A percentile compares a stretch with the other conserved stretches of the same genome.
Evolutionary conservation across 2,329 filamentous ascomycete genomes (phyloP).

Genomic region (Claviceps capensis): DNA sequence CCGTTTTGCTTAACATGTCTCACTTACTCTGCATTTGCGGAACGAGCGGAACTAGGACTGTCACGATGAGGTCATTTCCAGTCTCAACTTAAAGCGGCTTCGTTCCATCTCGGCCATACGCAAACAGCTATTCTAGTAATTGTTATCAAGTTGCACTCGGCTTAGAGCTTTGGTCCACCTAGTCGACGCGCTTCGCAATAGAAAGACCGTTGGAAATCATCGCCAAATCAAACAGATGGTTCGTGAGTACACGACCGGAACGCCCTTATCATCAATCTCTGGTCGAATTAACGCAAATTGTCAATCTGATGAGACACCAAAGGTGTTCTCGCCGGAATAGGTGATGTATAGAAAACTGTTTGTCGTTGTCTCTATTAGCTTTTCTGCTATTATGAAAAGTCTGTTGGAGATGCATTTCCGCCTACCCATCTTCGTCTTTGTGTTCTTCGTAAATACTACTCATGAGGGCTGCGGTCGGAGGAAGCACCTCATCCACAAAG

Average conservation of each 20-base stretch:
- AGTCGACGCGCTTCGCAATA: conserved; percentile 8
- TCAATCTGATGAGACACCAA: conserved; percentile 40
- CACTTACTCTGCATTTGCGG: not conserved
- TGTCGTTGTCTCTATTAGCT: conserved; percentile 5
- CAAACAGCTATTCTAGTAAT: conserved; percentile 1
- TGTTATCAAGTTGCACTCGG: not conserved
- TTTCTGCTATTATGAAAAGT: not conserved
- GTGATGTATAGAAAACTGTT: conserved; percentile 93
- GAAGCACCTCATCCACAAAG: conserved; percentile 96
- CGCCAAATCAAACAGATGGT: conserved; percentile 7
- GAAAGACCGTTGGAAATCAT: not conserved
- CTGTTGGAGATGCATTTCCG: conserved; percentile 4
- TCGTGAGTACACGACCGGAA: conserved; percentile 20
- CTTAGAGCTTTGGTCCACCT: not conserved
- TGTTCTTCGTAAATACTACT: conserved; percentile 99
- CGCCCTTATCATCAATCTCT: conserved; percentile 12
- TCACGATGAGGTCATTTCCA: not conserved
- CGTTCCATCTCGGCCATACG: not conserved
- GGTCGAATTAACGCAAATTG: not conserved
- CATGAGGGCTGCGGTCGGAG: conserved; percentile 94
- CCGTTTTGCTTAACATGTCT: not conserved
- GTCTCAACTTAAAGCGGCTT: not conserved
- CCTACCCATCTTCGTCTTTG: conserved; percentile 66
- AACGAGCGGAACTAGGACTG: not conserved
- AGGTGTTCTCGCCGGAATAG: conserved; percentile 98